phyloP scores from a whole-genome alignment of 1,139 yeast species.

The Meyerozyma sp. region DNA sequence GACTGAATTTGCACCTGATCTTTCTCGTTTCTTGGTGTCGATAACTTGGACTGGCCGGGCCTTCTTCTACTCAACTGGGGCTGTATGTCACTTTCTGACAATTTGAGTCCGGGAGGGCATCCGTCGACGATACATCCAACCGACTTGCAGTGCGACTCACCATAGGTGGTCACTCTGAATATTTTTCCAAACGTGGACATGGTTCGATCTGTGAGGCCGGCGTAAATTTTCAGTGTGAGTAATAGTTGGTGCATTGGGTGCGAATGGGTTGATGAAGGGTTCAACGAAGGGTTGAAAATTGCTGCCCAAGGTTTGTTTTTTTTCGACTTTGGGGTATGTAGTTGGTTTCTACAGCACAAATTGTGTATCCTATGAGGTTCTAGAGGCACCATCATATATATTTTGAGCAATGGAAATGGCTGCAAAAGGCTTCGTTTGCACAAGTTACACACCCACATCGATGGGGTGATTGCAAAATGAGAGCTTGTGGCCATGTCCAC shows the following conservation, averaged over 20 bases:
- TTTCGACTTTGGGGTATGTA: no score
- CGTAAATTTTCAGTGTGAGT: background rate
- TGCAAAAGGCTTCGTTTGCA: no score
- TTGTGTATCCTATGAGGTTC: no score
- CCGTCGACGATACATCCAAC: constrained; percentile 99
- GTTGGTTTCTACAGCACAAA: no score
- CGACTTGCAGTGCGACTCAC: constrained; percentile 97
- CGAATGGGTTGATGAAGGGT: background rate
- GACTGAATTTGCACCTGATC: constrained; percentile 90
- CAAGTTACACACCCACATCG: no score
- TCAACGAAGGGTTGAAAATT: no score
- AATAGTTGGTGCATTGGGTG: background rate
- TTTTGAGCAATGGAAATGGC: no score
- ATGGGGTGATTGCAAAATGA: no score
- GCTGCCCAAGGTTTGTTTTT: no score
- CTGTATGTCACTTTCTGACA: constrained; percentile 84
- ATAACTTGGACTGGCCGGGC: constrained; percentile 90
- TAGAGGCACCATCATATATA: no score
- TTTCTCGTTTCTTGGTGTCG: constrained; percentile 94
- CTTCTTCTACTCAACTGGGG: constrained; percentile 95
- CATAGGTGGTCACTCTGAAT: constrained; percentile 83
- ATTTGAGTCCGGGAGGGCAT: constrained; percentile 88
- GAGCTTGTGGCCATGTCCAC: no score
- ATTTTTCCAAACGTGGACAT: constrained; percentile 44
- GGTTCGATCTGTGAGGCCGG: background rate